Conservation (phyloP, 108 stramenopile species). For the Cyclotella sp. region DNA sequence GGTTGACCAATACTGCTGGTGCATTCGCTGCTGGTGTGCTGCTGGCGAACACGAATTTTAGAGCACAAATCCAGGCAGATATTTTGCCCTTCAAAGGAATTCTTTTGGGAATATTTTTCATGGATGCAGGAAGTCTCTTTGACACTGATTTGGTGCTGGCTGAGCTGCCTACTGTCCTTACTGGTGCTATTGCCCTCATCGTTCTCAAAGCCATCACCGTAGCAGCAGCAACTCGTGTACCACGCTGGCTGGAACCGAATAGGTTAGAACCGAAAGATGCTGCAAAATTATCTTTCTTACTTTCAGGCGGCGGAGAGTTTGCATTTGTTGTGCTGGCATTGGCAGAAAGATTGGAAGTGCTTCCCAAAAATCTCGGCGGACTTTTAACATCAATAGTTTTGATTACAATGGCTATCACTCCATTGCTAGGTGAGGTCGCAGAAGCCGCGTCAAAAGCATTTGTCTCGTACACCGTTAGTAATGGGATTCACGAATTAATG, state of each 20-base stretch:
- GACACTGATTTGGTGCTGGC: slow-evolving; percentile 60
- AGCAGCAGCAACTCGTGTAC: slow-evolving; percentile 59
- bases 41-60: slow-evolving; percentile 74
- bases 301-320: slow-evolving; percentile 80
- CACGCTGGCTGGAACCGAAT: slow-evolving; percentile 65
- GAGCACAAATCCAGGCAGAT: slow-evolving; percentile 84
- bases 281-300: slow-evolving; percentile 57
- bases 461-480: background rate
- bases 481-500: background rate
- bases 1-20: slow-evolving; percentile 76
- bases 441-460: slow-evolving; percentile 44
- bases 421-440: slow-evolving; percentile 70
- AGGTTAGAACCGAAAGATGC: slow-evolving; percentile 57
- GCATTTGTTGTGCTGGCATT: slow-evolving; percentile 76
- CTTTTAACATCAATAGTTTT: slow-evolving; percentile 71
- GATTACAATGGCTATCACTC: slow-evolving; percentile 81
- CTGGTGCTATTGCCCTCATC: slow-evolving; percentile 62
- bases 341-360: slow-evolving; percentile 63
- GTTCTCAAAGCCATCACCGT: slow-evolving; percentile 52
- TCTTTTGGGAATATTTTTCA: slow-evolving; percentile 79
- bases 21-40: slow-evolving; percentile 87
- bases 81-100: slow-evolving; percentile 81
- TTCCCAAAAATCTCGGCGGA: slow-evolving; percentile 59
- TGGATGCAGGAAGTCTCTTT: slow-evolving; percentile 72
- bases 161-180: slow-evolving; percentile 63